Conservation (phyloP, 306 rosid species). For the Vigna nakashimae region DNA sequence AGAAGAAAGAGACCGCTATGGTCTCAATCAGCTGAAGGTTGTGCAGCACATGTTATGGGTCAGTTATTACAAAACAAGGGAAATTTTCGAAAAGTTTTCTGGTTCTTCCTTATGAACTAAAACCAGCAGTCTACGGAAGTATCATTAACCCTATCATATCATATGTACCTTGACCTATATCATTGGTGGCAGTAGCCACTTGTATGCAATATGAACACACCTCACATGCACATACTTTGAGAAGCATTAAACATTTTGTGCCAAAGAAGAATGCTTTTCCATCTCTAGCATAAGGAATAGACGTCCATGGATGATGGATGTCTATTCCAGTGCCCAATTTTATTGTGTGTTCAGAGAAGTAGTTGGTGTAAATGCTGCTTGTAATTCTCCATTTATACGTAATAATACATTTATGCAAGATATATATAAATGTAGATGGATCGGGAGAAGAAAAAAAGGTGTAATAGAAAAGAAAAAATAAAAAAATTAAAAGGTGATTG, state of each 20-base stretch:
- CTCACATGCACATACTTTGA: constrained; percentile 63
- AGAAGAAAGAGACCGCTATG: constrained; percentile 49
- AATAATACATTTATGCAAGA: background rate
- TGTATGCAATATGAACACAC: constrained; percentile 43
- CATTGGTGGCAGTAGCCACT: constrained; percentile 52
- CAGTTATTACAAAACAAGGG: constrained; percentile 63
- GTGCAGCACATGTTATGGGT: constrained; percentile 65
- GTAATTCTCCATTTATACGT: constrained; percentile 49
- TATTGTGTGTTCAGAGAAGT: constrained; percentile 55
- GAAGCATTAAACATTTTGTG: constrained; percentile 52
- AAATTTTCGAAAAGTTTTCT: constrained; percentile 50
- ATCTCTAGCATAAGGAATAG: constrained; percentile 48
- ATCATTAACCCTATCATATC: constrained; percentile 55
- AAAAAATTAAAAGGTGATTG: constrained; percentile 7
- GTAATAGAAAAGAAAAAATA: background rate
- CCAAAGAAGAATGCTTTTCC: constrained; percentile 46
- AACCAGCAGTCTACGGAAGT: constrained; percentile 62
- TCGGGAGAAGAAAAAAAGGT: constrained; percentile 16
- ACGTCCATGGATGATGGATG: constrained; percentile 53
- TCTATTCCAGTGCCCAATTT: constrained; percentile 53
- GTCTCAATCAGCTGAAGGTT: constrained; percentile 55
- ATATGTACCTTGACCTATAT: constrained; percentile 54
- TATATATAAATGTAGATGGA: background rate
- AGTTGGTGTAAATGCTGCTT: constrained; percentile 55
- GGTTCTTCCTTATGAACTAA: constrained; percentile 59